phyloP scores from a whole-genome alignment of 441 rosid genomes.

The Erodium trifolium region DNA sequence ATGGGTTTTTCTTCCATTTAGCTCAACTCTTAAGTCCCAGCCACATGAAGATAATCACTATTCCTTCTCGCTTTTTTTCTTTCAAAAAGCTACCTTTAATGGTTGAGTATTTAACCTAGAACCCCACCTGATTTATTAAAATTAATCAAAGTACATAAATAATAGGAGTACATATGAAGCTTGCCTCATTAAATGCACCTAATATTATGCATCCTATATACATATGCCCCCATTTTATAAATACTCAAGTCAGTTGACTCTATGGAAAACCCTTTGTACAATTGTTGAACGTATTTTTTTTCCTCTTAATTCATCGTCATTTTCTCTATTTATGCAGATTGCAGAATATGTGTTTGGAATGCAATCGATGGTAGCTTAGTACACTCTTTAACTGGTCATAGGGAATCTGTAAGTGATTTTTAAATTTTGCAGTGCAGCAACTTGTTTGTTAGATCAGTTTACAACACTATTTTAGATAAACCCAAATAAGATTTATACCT shows the following conservation, averaged over 20 bases:
- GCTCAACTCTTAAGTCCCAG: conserved; percentile 2
- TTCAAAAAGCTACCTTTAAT: too few species aligned
- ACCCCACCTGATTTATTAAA: not conserved
- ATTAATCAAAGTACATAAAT: not conserved
- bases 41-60: not conserved
- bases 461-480: conserved; percentile 2
- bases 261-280: not conserved
- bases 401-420: conserved; percentile 66
- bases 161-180: too few species aligned
- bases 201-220: too few species aligned
- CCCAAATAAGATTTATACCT: not conserved
- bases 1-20: not conserved
- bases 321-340: conserved; percentile 51
- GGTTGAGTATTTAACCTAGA: not conserved
- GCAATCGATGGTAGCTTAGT: conserved; percentile 95
- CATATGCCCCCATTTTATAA: not conserved
- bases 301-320: conserved; percentile 19
- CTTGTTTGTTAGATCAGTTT: not conserved
- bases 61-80: not conserved
- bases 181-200: not conserved
- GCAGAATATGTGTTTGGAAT: conserved; percentile 99
- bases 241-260: not conserved
- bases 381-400: conserved; percentile 95
- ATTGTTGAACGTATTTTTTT: not conserved
- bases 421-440: not conserved